A percentile compares a stretch with the other conserved stretches of the same genome.
Conservation (phyloP, 345 rosid genomes). For the Nephelium lappaceum region DNA sequence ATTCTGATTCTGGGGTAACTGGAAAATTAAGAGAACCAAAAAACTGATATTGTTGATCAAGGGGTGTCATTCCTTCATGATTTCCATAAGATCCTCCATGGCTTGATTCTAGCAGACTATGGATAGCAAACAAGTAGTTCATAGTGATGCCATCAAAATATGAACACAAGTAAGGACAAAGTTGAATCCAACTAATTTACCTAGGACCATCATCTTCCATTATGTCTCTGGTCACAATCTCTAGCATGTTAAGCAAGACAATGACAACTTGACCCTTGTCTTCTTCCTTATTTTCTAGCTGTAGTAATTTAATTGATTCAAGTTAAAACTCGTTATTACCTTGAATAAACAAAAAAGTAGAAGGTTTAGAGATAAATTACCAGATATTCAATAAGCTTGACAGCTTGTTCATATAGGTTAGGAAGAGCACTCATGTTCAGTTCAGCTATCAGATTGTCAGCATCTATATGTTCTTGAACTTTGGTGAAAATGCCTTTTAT, state of each 20-base stretch:
- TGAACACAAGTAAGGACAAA: conserved; percentile 2
- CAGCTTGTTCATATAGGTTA: conserved; percentile 65
- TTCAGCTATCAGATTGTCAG: conserved; percentile 44
- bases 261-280: conserved; percentile 56
- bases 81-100: conserved; percentile 50
- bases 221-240: conserved; percentile 61
- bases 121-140: conserved; percentile 16
- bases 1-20: conserved; percentile 44
- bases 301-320: conserved; percentile 23
- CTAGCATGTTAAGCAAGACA: conserved; percentile 57
- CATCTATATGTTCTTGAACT: conserved; percentile 49
- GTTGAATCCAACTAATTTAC: conserved; percentile 33
- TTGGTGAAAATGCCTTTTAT: conserved; percentile 51
- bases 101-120: conserved; percentile 50
- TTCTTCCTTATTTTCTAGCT: conserved; percentile 44
- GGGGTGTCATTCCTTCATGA: conserved; percentile 59
- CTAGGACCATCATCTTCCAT: conserved; percentile 55
- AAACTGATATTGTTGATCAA: conserved; percentile 46
- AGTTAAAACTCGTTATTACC: conserved; percentile 1
- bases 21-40: conserved; percentile 52
- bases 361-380: conserved; percentile 37
- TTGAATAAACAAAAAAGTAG: conserved; percentile 2
- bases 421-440: conserved; percentile 78
- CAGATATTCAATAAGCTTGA: conserved; percentile 72
- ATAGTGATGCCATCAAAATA: conserved; percentile 13